A percentile compares a stretch with the other conserved stretches of the same genome.
Evolutionary conservation across 805 yeast species (phyloP).

Genomic region (Ogataea angusta): DNA sequence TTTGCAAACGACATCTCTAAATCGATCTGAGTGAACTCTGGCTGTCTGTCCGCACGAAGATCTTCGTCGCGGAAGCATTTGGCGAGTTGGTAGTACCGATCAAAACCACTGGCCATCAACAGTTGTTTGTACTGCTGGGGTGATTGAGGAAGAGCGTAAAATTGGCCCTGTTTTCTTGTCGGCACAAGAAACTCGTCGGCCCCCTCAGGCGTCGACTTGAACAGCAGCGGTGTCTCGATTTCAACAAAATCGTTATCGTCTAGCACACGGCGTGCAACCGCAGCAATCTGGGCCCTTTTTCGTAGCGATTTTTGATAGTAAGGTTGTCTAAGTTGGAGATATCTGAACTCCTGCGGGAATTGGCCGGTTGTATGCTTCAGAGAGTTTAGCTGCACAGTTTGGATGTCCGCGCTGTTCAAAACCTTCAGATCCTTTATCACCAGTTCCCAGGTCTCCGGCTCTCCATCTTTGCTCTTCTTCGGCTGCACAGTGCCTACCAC

Average conservation of each 20-base stretch:
- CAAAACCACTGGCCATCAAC: constrained; percentile 89
- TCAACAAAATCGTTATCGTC: constrained; percentile 58
- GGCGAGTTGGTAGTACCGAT: constrained; percentile 85
- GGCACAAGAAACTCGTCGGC: constrained; percentile 96
- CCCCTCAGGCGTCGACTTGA: constrained; percentile 97
- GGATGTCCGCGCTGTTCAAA: constrained; percentile 57
- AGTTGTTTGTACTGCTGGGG: constrained; percentile 98
- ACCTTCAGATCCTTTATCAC: constrained; percentile 47
- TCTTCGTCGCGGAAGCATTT: constrained; percentile 96
- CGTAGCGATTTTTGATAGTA: constrained; percentile 54
- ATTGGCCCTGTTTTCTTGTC: constrained; percentile 56
- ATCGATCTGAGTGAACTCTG: constrained; percentile 97
- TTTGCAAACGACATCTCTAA: constrained; percentile 85
- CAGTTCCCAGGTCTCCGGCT: constrained; percentile 51
- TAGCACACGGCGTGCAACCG: constrained; percentile 36
- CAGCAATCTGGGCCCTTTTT: constrained; percentile 54
- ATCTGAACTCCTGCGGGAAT: constrained; percentile 78
- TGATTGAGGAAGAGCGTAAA: constrained; percentile 93
- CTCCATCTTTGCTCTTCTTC: constrained; percentile 30
- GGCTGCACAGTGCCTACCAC: constrained; percentile 53
- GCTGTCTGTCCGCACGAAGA: constrained; percentile 90
- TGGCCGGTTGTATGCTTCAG: constrained; percentile 51
- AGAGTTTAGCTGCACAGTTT: constrained; percentile 64
- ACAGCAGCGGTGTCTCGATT: constrained; percentile 87
- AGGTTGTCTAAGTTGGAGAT: constrained; percentile 69